These are phyloP conservation scores for Betula pendula DNA, from an alignment of 306 rosid genomes.

Conservation along the genomic window DNA sequence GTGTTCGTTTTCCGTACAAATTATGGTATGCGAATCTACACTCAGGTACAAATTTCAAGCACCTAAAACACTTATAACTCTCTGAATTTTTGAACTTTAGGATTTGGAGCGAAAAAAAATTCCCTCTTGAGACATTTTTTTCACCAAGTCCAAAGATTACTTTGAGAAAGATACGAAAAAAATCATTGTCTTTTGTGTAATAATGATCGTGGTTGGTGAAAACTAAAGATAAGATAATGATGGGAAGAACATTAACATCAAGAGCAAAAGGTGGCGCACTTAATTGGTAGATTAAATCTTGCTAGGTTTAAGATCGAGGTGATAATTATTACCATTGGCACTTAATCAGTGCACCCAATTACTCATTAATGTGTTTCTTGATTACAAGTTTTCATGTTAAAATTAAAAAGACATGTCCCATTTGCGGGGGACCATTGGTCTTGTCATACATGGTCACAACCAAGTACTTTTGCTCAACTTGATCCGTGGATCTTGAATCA, in stretches of 20 bases:
- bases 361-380: background rate
- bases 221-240: background rate
- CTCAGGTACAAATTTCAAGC: no score
- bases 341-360: background rate
- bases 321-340: background rate
- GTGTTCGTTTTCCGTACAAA: no score
- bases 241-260: no score
- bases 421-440: slow-evolving; percentile 8
- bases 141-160: no score
- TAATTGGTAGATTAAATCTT: background rate
- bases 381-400: background rate
- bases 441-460: background rate
- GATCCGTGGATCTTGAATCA: slow-evolving; percentile 15
- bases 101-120: no score
- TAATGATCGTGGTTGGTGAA: no score
- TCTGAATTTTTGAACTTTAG: no score
- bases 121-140: no score
- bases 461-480: slow-evolving; percentile 4
- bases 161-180: no score
- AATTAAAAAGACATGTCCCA: background rate
- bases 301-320: background rate
- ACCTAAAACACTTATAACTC: no score
- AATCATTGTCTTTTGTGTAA: no score
- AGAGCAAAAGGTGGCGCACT: background rate
- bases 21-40: no score